Conservation (phyloP, 2,329 filamentous ascomycete species). For the Sarocladiaceae sp. region DNA sequence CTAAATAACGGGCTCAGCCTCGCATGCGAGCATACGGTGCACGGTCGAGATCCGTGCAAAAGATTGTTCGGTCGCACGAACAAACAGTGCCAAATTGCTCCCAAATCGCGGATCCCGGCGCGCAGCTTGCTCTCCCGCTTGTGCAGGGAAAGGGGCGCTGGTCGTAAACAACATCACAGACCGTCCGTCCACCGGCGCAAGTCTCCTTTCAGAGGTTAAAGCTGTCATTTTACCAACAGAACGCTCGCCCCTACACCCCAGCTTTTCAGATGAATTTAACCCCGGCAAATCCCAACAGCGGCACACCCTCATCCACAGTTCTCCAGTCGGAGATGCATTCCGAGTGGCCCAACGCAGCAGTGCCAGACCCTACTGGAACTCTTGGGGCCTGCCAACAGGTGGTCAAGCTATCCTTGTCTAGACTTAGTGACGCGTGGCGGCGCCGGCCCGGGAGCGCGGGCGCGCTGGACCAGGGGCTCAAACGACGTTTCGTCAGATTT, state of each 20-base stretch:
- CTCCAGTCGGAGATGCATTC: constrained; percentile 2
- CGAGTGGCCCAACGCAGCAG: constrained; percentile 9
- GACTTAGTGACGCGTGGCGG: neutral
- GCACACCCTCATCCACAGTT: neutral
- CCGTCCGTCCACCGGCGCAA: too few species aligned
- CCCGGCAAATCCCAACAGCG: neutral
- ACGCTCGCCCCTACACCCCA: neutral
- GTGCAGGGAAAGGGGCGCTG: neutral
- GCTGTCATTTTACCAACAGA: neutral
- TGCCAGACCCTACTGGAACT: constrained; percentile 8
- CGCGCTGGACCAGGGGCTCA: constrained; percentile 6
- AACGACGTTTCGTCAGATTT: neutral
- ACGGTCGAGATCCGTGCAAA: too few species aligned
- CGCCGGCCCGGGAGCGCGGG: constrained; percentile 4
- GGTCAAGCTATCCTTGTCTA: neutral
- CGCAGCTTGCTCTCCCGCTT: neutral
- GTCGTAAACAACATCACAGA: too few species aligned
- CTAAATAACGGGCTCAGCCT: neutral
- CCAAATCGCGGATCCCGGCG: neutral
- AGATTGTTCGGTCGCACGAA: too few species aligned
- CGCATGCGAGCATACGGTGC: constrained; percentile 1
- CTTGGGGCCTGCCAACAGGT: too few species aligned
- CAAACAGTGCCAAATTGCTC: neutral
- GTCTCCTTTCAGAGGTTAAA: neutral
- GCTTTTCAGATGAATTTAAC: neutral